phyloP scores from a whole-genome alignment of 345 rosid genomes.

The sweet orange (Citrus sinensis) region DNA sequence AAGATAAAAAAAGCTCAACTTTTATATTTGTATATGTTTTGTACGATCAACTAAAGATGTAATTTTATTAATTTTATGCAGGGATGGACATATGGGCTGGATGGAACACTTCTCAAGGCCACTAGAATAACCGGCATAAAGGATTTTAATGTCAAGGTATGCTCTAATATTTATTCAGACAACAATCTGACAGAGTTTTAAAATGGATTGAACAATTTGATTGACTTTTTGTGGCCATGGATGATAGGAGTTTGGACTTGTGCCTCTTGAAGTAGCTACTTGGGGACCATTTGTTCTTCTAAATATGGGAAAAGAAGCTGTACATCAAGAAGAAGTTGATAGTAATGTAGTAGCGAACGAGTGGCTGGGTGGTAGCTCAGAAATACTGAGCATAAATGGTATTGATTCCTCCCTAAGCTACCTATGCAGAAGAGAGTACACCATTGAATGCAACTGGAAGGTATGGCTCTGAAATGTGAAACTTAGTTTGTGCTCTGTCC shows the following conservation, averaged over 20 bases:
- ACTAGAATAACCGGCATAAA: conserved; percentile 64
- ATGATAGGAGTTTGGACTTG: conserved; percentile 77
- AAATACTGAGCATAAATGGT: conserved; percentile 49
- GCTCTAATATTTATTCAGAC: conserved; percentile 7
- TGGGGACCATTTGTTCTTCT: conserved; percentile 96
- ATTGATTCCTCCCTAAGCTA: conserved; percentile 58
- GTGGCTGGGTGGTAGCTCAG: conserved; percentile 81
- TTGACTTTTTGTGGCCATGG: conserved; percentile 20
- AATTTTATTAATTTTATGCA: conserved; percentile 21
- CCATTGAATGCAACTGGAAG: conserved; percentile 89
- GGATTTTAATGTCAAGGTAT: conserved; percentile 56
- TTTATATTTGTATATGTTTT: not conserved
- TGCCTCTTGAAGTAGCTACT: conserved; percentile 57
- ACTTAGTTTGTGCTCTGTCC: not conserved
- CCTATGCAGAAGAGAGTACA: conserved; percentile 73
- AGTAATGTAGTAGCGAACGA: conserved; percentile 39
- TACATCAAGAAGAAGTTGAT: conserved; percentile 22
- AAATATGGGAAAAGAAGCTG: conserved; percentile 38
- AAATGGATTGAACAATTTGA: conserved; percentile 10
- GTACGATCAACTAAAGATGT: not conserved
- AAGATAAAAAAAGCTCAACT: not conserved
- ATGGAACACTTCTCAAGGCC: conserved; percentile 79
- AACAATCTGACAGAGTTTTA: conserved; percentile 4
- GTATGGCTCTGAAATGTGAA: conserved; percentile 24
- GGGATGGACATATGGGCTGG: conserved; percentile 90